Base-by-base conservation (phyloP, 768 basidiomycete species). In the Mycena indigotica region DNA sequence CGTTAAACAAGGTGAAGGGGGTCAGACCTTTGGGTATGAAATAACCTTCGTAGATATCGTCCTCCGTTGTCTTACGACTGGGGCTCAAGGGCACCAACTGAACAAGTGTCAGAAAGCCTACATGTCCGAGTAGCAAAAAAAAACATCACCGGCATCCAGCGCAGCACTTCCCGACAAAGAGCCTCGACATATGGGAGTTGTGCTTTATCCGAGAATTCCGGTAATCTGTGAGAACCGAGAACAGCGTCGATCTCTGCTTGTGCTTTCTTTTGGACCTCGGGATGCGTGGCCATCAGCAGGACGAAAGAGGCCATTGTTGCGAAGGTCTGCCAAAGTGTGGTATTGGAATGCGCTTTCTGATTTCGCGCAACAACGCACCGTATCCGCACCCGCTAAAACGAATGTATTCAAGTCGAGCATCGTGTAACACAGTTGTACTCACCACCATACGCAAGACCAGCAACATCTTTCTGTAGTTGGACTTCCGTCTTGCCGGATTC, bases 111-210 rank as follows among this genome's bases (percentile, higher is more conserved):
- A n/a, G n/a, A n/a, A n/a, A n/a, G n/a, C n/a, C n/a, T n/a, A n/a
- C n/a, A n/a, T n/a, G n/a, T n/a, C n/a, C 23, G 4, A 6, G 13
- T 29, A 29, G 4, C 35, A 10, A 5, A 1, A 49, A 25, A 2
- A 19, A 23, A 41, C 17, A 24, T 19, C 32, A 26, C 6, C 13
- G 29, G 50, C 45, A 24, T 63, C 62, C 28, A 52, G 29, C 15
- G 56, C 46, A n/a, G 56, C 17, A 26, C 55, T 49, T 32, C 56
- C 19, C 5, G 46, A 28, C 28, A 48, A n/a, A 48, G 25, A 12
- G 46, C 46, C 46, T 48, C 46, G 46, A 63, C 28, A n/a, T 63
- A 63, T 1, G 62, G 62, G 3, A 63, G 28, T n/a, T 40, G 32
- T 0, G 15, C 28, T 15, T 21, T 23, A 28, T 63, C 62, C 1